These are phyloP conservation scores for Dichotomopilus funicola DNA, from an alignment of 2,329 filamentous ascomycete species.

Conservation along the genomic window DNA sequence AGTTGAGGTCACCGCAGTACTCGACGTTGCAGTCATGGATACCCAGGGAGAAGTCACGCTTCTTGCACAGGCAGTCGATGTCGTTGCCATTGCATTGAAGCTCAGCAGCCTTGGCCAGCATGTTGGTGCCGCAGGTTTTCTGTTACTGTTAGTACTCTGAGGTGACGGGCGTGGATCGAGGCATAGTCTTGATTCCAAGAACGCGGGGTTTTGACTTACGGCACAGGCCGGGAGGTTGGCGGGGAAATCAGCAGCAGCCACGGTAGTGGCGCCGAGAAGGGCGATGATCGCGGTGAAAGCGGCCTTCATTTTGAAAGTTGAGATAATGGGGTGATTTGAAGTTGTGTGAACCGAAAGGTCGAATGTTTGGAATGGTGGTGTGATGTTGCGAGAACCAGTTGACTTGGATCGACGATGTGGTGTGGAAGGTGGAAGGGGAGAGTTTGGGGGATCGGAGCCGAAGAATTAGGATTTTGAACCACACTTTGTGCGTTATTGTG, in stretches of 20 bases:
- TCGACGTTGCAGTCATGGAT: slow-evolving; percentile 45
- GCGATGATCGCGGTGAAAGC: slow-evolving; percentile 30
- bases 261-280: slow-evolving; percentile 35
- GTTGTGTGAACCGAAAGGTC: neutral
- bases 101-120: slow-evolving; percentile 39
- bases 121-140: slow-evolving; percentile 45
- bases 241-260: slow-evolving; percentile 35
- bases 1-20: slow-evolving; percentile 32
- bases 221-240: slow-evolving; percentile 43
- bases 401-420: neutral
- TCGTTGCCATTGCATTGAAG: slow-evolving; percentile 41
- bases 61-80: slow-evolving; percentile 41
- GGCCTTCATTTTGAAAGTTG: slow-evolving; percentile 44
- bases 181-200: neutral
- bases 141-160: slow-evolving; percentile 22
- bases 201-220: slow-evolving; percentile 35
- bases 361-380: neutral
- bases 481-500: no score
- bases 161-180: neutral
- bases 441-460: neutral
- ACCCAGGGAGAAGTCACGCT: slow-evolving; percentile 42
- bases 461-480: neutral
- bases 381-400: neutral
- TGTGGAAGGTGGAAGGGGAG: slow-evolving; percentile 5
- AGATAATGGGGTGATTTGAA: neutral